These are phyloP conservation scores for Agaricus sinodeliciosus DNA, from an alignment of 768 basidiomycete species.

Conservation along the genomic window DNA sequence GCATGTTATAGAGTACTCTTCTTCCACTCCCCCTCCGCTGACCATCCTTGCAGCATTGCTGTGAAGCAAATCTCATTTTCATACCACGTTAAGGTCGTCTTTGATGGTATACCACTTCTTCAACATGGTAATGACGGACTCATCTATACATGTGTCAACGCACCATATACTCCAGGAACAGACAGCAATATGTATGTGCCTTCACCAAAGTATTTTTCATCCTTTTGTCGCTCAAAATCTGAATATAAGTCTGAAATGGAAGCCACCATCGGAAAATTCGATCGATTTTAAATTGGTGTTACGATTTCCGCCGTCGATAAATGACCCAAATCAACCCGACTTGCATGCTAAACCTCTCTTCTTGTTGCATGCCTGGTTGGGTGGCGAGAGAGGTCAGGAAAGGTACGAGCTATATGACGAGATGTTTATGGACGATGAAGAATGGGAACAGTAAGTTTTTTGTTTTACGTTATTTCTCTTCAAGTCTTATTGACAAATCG, in stretches of 20 bases:
- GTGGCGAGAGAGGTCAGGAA: slow-evolving; percentile 47
- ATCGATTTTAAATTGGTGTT: slow-evolving; percentile 95
- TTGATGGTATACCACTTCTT: slow-evolving; percentile 76
- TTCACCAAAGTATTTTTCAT: neutral
- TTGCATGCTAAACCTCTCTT: slow-evolving; percentile 83
- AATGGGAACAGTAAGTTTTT: slow-evolving; percentile 81
- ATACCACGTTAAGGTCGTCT: slow-evolving; percentile 83
- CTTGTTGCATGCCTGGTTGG: slow-evolving; percentile 76
- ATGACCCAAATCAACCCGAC: slow-evolving; percentile 59
- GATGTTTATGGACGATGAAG: slow-evolving; percentile 79
- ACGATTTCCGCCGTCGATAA: slow-evolving; percentile 72
- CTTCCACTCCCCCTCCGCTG: slow-evolving; percentile 5
- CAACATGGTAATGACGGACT: slow-evolving; percentile 94
- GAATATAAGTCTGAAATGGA: slow-evolving; percentile 85
- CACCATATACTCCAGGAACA: slow-evolving; percentile 79
- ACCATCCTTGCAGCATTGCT: slow-evolving; percentile 49
- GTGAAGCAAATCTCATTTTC: slow-evolving; percentile 86
- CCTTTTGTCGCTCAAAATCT: neutral
- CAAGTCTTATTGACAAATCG: neutral
- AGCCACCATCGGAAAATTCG: slow-evolving; percentile 95
- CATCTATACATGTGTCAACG: slow-evolving; percentile 89
- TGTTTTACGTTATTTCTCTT: neutral
- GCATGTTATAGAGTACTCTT: slow-evolving; percentile 39
- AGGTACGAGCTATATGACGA: slow-evolving; percentile 81
- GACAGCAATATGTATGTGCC: slow-evolving; percentile 77